A percentile compares a stretch with the other conserved stretches of the same genome.
Conservation (phyloP, 2,329 filamentous ascomycete species). For the Trichoderma endophyticum region DNA sequence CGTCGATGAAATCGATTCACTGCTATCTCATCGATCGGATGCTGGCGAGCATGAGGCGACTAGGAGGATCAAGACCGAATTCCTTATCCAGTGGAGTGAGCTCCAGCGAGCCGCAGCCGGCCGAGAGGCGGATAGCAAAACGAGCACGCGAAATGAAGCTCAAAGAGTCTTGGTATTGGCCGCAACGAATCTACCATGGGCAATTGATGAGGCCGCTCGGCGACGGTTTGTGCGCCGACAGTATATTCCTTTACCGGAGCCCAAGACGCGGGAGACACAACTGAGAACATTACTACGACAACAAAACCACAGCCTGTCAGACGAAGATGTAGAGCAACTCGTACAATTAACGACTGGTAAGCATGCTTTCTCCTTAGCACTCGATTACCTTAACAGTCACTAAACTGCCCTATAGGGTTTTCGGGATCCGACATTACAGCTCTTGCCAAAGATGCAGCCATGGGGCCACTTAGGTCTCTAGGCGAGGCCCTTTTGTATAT, state of each 20-base stretch:
- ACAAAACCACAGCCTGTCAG: slow-evolving; percentile 77
- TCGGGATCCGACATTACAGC: slow-evolving; percentile 96
- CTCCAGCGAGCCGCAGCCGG: slow-evolving; percentile 88
- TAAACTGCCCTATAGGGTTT: slow-evolving; percentile 64
- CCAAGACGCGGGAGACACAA: slow-evolving; percentile 74
- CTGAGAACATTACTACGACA: slow-evolving; percentile 75
- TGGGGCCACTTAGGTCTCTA: slow-evolving; percentile 87
- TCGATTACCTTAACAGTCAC: neutral
- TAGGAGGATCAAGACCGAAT: slow-evolving; percentile 93
- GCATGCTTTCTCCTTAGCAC: slow-evolving; percentile 25
- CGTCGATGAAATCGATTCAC: slow-evolving; percentile 94
- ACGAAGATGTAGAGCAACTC: slow-evolving; percentile 68
- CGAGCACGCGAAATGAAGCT: slow-evolving; percentile 73
- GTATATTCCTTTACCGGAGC: slow-evolving; percentile 92
- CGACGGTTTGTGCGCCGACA: slow-evolving; percentile 88
- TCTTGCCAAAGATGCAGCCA: slow-evolving; percentile 93
- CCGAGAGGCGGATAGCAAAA: slow-evolving; percentile 64
- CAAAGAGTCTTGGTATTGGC: slow-evolving; percentile 89
- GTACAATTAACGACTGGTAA: slow-evolving; percentile 82
- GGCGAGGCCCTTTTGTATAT: slow-evolving; percentile 88
- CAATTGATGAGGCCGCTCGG: slow-evolving; percentile 92
- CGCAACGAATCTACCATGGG: slow-evolving; percentile 95
- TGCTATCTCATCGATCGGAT: slow-evolving; percentile 79
- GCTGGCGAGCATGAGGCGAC: slow-evolving; percentile 90
- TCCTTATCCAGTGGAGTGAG: slow-evolving; percentile 96